Percentiles rank a stretch among this genome's conserved stretches.
Evolutionary conservation across 2,329 filamentous ascomycete genomes (phyloP).

Genomic region (Hysterium pulicare): DNA sequence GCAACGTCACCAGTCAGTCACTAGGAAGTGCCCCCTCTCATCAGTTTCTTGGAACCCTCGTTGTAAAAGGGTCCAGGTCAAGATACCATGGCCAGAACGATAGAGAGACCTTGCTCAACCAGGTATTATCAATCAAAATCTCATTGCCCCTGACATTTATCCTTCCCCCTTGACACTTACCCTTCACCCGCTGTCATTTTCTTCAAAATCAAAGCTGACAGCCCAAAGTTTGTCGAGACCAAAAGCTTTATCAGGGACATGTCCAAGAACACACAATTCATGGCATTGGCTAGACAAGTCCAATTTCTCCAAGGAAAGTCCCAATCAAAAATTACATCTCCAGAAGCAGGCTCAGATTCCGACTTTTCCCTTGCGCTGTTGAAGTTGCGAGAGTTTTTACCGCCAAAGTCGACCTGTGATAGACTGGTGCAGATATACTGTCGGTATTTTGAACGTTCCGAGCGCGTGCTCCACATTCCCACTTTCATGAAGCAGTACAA

Average conservation of each 20-base stretch:
- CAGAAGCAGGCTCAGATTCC: conserved; percentile 4
- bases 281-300: conserved; percentile 15
- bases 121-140: conserved; percentile 17
- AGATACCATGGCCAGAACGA: conserved; percentile 20
- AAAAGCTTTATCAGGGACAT: conserved; percentile 15
- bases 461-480: conserved; percentile 21
- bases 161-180: no score
- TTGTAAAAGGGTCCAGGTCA: conserved; percentile 16
- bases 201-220: no score
- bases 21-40: conserved; percentile 5
- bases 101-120: conserved; percentile 17
- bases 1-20: conserved; percentile 1
- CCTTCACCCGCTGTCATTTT: no score
- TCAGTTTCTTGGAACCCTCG: conserved; percentile 14
- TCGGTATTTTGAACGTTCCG: conserved; percentile 21
- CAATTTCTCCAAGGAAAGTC: conserved; percentile 17
- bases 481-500: conserved; percentile 23
- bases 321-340: conserved; percentile 9
- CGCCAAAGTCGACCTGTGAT: conserved; percentile 20
- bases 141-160: background rate
- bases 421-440: conserved; percentile 18
- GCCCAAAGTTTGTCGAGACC: conserved; percentile 18
- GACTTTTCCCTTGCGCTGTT: conserved; percentile 16
- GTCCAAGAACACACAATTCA: conserved; percentile 12
- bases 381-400: conserved; percentile 18